Base-by-base conservation (phyloP, 2,329 filamentous ascomycete species). In the Xylariaceae sp. region DNA sequence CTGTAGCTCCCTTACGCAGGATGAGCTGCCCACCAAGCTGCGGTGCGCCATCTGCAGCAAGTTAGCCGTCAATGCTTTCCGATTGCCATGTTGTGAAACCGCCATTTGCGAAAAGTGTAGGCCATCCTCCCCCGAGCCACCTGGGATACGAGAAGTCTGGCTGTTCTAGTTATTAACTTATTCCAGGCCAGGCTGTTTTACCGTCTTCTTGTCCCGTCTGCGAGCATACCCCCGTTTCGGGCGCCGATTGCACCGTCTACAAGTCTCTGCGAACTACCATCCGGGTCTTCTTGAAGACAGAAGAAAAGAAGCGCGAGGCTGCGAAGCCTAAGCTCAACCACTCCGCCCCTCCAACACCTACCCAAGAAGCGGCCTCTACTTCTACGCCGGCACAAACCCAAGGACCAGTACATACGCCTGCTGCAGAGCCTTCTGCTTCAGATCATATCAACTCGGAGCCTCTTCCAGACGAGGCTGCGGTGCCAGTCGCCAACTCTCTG, bases 11-110 rank as follows among this genome's bases (percentile, higher is more conserved):
- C 79, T 96, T 56, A 76, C 83, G 18, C 83, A 87, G 61, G 89
- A 92, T 65, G 89, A 94, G 58, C 91, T 96, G 54, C 94, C 94
- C n/a, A 90, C 92, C 66, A 96, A 96, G 78, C 81, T 99, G 60
- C 88, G 92, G 72, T 99, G 94, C 77, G 90, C 90, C 49, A 89
- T 90, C 63, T 99, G 94, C 74, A 94, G 88, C 74, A 91, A 89
- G 71, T 79, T 97, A 54, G 92, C 91, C 29, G 77, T 95, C 60
- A 95, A 96, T 69, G 89, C 92, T 8, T 95, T 90, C 70, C 88
- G 92, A 59, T 78, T 96, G 26, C 89, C 92, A 1, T 99, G 94
- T 73, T 99, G 94, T 71, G 94, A 96, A 67, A 92, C 95, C 68
- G 86, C 88, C 39, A 95, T 97, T 54, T 97, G 94, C 77, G 88